A percentile compares a stretch with the other conserved stretches of the same genome.
These are phyloP conservation scores for Leucocoprinus gongylophorus DNA, from an alignment of 1,284 basidiomycete species.

Conservation along the genomic window DNA sequence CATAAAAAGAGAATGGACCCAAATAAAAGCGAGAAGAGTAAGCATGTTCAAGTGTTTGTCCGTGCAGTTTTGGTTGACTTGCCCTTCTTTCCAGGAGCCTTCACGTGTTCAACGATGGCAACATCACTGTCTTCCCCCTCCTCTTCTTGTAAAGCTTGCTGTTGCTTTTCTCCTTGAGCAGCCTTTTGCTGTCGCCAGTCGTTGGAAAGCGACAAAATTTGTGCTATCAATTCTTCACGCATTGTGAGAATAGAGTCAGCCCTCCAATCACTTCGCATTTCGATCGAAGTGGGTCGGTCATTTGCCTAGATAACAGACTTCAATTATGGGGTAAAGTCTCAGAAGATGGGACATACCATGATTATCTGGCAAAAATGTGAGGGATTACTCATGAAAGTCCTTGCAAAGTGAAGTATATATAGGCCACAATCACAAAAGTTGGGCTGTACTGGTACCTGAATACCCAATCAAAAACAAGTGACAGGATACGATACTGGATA, in stretches of 20 bases:
- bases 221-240: conserved; percentile 31
- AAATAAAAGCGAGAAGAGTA: background rate
- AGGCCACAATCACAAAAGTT: conserved; percentile 86
- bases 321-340: background rate
- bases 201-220: conserved; percentile 29
- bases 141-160: conserved; percentile 22
- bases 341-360: conserved; percentile 28
- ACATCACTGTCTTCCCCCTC: conserved; percentile 23
- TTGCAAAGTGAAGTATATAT: conserved; percentile 72
- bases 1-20: background rate
- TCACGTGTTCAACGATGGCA: conserved; percentile 32
- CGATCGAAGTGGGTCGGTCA: conserved; percentile 12
- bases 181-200: conserved; percentile 31
- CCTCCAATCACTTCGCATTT: conserved; percentile 45
- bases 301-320: conserved; percentile 13
- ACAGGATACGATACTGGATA: background rate
- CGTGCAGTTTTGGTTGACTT: conserved; percentile 5
- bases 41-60: conserved; percentile 7
- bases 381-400: conserved; percentile 59
- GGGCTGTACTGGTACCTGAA: conserved; percentile 70
- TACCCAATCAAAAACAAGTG: background rate
- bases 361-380: conserved; percentile 33
- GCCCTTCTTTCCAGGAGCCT: conserved; percentile 19
- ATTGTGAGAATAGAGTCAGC: conserved; percentile 30
- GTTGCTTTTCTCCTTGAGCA: conserved; percentile 14